Conservation (phyloP, 352 stramenopile species). For the Pythium coloratum region DNA sequence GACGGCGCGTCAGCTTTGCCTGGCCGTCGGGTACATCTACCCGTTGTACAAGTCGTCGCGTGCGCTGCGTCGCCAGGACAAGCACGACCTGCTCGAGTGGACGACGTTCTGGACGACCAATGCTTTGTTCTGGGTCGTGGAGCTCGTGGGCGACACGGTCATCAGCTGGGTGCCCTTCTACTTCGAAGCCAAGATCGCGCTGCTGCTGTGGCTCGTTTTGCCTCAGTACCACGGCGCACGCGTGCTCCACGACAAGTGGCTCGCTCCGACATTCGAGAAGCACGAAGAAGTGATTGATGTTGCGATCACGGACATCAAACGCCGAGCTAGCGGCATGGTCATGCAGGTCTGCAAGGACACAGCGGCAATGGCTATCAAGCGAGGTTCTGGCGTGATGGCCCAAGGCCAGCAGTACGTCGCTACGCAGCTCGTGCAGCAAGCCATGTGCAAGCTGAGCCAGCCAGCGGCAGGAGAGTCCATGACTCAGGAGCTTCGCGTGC, state of each 20-base stretch:
- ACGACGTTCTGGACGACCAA: slow-evolving; percentile 71
- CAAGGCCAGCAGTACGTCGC: slow-evolving; percentile 71
- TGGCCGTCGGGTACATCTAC: slow-evolving; percentile 62
- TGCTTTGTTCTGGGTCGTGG: slow-evolving; percentile 54
- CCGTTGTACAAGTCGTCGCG: slow-evolving; percentile 62
- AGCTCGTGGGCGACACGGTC: slow-evolving; percentile 59
- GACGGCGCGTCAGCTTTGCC: slow-evolving; percentile 45
- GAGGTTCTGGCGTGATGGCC: slow-evolving; percentile 54
- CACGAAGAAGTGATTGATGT: slow-evolving; percentile 64
- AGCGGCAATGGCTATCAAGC: slow-evolving; percentile 53
- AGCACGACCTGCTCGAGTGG: slow-evolving; percentile 62
- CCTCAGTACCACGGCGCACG: slow-evolving; percentile 52
- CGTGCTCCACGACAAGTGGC: slow-evolving; percentile 52
- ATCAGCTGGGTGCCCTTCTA: slow-evolving; percentile 72
- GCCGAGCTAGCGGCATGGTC: slow-evolving; percentile 63
- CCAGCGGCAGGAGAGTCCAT: background rate
- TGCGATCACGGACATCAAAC: slow-evolving; percentile 57
- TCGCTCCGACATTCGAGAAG: slow-evolving; percentile 67
- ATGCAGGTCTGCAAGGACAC: slow-evolving; percentile 68
- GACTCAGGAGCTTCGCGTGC: slow-evolving; percentile 18
- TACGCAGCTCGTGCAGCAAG: slow-evolving; percentile 66
- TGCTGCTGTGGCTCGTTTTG: slow-evolving; percentile 71
- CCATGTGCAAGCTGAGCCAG: slow-evolving; percentile 31
- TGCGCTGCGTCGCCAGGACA: slow-evolving; percentile 38
- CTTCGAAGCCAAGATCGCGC: slow-evolving; percentile 67